Evolutionary conservation across 441 rosid genomes (phyloP).

Genomic region (Mallotus repandus): DNA sequence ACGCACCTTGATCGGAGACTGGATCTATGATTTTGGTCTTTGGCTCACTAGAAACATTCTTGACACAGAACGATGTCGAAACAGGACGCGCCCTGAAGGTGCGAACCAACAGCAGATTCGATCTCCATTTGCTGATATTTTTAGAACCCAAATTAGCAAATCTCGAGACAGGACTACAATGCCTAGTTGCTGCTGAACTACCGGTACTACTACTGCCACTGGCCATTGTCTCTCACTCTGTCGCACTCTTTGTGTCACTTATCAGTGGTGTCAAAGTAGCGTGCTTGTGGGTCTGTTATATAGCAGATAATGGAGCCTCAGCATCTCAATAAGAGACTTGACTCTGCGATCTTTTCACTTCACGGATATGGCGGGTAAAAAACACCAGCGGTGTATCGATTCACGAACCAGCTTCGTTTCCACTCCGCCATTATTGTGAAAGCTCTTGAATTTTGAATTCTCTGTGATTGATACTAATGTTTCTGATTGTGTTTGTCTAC

Average conservation of each 20-base stretch:
- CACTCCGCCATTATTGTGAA: slow-evolving; percentile 8
- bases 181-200: slow-evolving; percentile 31
- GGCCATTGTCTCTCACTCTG: slow-evolving; percentile 30
- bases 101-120: slow-evolving; percentile 38
- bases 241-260: background rate
- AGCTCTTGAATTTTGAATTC: background rate
- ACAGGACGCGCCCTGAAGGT: slow-evolving; percentile 28
- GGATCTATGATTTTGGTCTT: slow-evolving; percentile 38
- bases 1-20: slow-evolving; percentile 39
- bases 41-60: slow-evolving; percentile 48
- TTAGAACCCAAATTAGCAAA: slow-evolving; percentile 26
- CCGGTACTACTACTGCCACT: slow-evolving; percentile 13
- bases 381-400: no score
- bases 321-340: no score
- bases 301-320: no score
- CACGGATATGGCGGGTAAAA: background rate
- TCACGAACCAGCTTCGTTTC: background rate
- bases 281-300: background rate
- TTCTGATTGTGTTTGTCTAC: no score
- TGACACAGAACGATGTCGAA: slow-evolving; percentile 33
- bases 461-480: no score
- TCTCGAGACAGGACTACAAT: slow-evolving; percentile 39
- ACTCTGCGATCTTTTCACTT: slow-evolving; percentile 3
- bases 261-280: background rate
- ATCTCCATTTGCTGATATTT: slow-evolving; percentile 30